Evolutionary conservation across 1,284 basidiomycete species (phyloP), one percentile per base, ranked within the genome.

Genomic region (Wolfiporia cocos): DNA sequence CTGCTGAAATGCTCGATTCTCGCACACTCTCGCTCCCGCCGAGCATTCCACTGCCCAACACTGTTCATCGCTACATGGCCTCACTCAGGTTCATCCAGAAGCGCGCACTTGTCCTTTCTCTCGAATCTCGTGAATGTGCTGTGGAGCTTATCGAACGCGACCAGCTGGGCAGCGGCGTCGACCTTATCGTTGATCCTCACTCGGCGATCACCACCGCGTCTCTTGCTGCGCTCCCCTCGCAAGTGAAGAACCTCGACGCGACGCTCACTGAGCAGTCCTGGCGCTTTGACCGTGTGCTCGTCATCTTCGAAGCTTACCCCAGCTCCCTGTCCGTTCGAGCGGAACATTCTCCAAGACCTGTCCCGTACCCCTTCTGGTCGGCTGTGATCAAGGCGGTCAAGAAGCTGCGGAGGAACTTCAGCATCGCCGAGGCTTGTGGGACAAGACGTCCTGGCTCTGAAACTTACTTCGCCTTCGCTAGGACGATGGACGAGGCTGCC

Each of bases 41-140:
- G 3, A 38, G 49, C 14, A 59, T 59, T 58, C 42, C 46, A n/a
- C 51, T 44, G 28, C 66, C 73, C 9, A 39, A 45, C 7, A 58
- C 52, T n/a, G 40, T 55, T n/a, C 82, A 86, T 57, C 70, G 67
- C 20, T 88, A 86, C 53, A 66, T 89, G 57, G 74, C 75, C 14
- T 86, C 82, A 14, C 56, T 86, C 42, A 65, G 75, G 20, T 47
- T 86, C n/a, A 64, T 86, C 3, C 83, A 87, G 56, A 80, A 79
- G 51, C 76, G 74, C 39, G 66, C 64, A 10, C 63, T 88, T 2
- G 68, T 81, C 24, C 70, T 68, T 5, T 58, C 62, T 12, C 65
- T 88, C 17, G 59, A 65, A 7, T 67, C 69, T 15, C 56, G 50
- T 7, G 49, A 61, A 17, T 76, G 71, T 47, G 58, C 61, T 5